A percentile compares a stretch with the other conserved stretches of the same genome.
Evolutionary conservation across 225 moss, liverwort and hornwort species (phyloP).

Genomic region (Bryoerythrophyllum caledonicum): DNA sequence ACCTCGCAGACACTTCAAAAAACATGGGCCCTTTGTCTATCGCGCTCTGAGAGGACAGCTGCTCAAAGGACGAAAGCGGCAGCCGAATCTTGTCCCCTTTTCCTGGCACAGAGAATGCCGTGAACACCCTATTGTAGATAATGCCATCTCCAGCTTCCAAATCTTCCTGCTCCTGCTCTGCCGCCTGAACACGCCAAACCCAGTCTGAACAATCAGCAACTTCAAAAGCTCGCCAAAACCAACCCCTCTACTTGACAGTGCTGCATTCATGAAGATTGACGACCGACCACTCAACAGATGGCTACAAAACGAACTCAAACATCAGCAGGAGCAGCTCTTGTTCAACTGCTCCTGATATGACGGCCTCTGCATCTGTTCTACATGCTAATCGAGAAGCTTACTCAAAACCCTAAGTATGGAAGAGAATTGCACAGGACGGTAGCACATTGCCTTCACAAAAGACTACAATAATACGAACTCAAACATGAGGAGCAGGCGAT

Average conservation of each 20-base stretch:
- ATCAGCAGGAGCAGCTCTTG: too few relatives aligned
- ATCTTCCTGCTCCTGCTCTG: slow-evolving; percentile 72
- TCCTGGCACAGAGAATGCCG: slow-evolving; percentile 46
- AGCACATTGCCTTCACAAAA: neutral
- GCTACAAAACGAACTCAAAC: too few relatives aligned
- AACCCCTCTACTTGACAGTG: neutral
- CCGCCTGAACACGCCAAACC: slow-evolving; percentile 49
- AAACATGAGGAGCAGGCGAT: neutral
- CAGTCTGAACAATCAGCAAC: neutral
- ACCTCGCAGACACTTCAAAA: slow-evolving; percentile 66
- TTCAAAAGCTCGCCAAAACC: neutral
- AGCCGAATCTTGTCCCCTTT: slow-evolving; percentile 92
- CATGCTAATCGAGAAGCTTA: too few relatives aligned
- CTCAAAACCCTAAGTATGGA: too few relatives aligned
- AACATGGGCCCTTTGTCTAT: slow-evolving; percentile 98
- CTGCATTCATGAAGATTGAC: too few relatives aligned
- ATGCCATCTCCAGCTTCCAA: slow-evolving; percentile 84
- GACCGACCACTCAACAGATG: neutral
- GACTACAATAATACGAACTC: neutral
- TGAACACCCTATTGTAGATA: slow-evolving; percentile 64
- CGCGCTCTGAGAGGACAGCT: slow-evolving; percentile 82
- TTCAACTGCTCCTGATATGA: too few relatives aligned
- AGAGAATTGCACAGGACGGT: too few relatives aligned
- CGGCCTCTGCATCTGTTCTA: too few relatives aligned
- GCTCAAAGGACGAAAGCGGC: slow-evolving; percentile 78